phyloP scores from a whole-genome alignment of 2,329 filamentous ascomycete genomes.

The Cytospora piceae region DNA sequence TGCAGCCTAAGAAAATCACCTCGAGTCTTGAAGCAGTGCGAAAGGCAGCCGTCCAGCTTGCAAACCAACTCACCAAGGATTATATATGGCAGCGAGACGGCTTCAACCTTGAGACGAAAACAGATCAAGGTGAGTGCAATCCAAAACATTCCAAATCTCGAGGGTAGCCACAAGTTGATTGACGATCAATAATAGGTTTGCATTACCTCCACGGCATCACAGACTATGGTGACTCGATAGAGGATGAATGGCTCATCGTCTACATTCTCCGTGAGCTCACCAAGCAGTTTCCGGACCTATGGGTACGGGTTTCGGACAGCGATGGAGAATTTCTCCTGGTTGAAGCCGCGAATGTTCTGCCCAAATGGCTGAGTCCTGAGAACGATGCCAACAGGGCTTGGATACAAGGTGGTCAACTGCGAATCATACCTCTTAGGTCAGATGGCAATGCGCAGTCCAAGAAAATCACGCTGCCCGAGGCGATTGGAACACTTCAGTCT shows the following conservation, averaged over 20 bases:
- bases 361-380: conserved; percentile 89
- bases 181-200: conserved; percentile 44
- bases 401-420: conserved; percentile 78
- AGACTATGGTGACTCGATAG: conserved; percentile 90
- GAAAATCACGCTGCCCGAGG: conserved; percentile 65
- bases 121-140: conserved; percentile 53
- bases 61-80: conserved; percentile 68
- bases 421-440: conserved; percentile 67
- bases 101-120: conserved; percentile 72
- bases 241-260: conserved; percentile 97
- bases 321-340: conserved; percentile 96
- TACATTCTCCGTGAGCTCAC: conserved; percentile 85
- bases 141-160: not conserved
- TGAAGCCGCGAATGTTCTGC: conserved; percentile 86
- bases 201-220: conserved; percentile 75
- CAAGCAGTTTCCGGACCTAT: conserved; percentile 71
- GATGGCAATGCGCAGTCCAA: conserved; percentile 42
- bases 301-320: conserved; percentile 81
- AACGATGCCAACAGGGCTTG: conserved; percentile 87
- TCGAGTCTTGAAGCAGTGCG: conserved; percentile 72
- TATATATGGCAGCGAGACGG: conserved; percentile 95
- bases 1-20: conserved; percentile 61
- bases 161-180: not conserved
- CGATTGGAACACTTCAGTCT: conserved; percentile 62
- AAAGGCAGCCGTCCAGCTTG: conserved; percentile 67